Base-by-base conservation (phyloP, 176 grass and related monocot species). In the Raddia distichophylla region DNA sequence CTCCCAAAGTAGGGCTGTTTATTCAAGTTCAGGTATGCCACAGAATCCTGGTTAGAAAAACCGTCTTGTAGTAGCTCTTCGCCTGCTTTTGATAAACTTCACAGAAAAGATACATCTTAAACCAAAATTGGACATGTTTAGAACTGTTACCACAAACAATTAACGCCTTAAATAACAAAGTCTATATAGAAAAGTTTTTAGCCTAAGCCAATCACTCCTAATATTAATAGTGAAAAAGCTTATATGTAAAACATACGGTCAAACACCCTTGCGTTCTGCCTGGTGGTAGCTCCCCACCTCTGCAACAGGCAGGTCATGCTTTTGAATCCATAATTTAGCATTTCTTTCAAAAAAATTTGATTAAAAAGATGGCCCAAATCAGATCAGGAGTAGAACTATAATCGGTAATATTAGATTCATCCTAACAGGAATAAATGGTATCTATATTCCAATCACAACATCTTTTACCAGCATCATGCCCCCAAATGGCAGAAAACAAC, bases 31-130 rank as follows among this genome's bases (percentile, higher is more conserved):
- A 71, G 75, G 63, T 75, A 78, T 43, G 12, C 13, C 18, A 53
- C 27, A 56, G 17, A 50, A 71, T 64, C 60, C 79, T 53, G 20
- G 57, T 15, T 12, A 8, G 32, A 2, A 20, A 43, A 8, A 79
- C 19, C n/a, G 33, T 14, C n/a, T 4, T 52, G 0, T 37, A 5
- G 9, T 6, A 62, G 60, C 3, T 70, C 44, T 33, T 53, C n/a
- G 9, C 49, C 4, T 75, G 53, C 13, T 11, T 69, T 61, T 70
- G 32, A 64, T 81, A 58, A 69, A 15, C 75, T 78, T 64, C 22
- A 78, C 1, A 42, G 2, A 7, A 15, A 40, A 52, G 32, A 66
- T 42, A 42, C 45, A 64, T 58, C 33, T 72, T 57, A 64, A 74
- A 69, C 54, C 8, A 40, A 10, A 4, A 33, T 37, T 49, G 45